These are phyloP conservation scores for Chaetomium cochliodes DNA, from an alignment of 495 filamentous ascomycete species.

Conservation along the genomic window DNA sequence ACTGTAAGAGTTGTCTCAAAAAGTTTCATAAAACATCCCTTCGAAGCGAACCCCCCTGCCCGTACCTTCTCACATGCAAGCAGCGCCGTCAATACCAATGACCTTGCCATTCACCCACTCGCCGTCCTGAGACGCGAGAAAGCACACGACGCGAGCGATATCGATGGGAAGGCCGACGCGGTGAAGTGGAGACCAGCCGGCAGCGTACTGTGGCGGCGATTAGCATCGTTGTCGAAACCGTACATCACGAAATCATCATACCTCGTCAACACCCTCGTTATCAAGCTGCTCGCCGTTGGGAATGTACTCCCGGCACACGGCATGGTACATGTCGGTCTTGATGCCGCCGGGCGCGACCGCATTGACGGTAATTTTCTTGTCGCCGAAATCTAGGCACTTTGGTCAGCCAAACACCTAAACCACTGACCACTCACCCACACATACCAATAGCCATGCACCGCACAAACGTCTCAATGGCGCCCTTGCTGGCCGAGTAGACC, in stretches of 20 bases:
- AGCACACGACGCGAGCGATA: slow-evolving; percentile 63
- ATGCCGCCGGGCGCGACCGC: slow-evolving; percentile 65
- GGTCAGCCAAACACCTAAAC: neutral
- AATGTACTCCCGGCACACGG: slow-evolving; percentile 64
- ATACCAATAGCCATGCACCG: slow-evolving; percentile 38
- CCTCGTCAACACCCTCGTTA: slow-evolving; percentile 39
- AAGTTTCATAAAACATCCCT: neutral
- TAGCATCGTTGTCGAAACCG: neutral
- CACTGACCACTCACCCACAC: neutral
- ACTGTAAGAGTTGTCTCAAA: neutral
- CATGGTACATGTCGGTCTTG: slow-evolving; percentile 70
- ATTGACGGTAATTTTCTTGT: slow-evolving; percentile 61
- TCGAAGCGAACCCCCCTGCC: neutral
- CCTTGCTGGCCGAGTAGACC: slow-evolving; percentile 50
- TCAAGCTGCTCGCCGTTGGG: slow-evolving; percentile 53
- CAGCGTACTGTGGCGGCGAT: slow-evolving; percentile 42
- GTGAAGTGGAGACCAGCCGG: slow-evolving; percentile 57
- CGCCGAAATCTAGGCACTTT: slow-evolving; percentile 38
- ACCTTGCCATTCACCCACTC: slow-evolving; percentile 67
- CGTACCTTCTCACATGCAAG: slow-evolving; percentile 42
- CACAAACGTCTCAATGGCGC: slow-evolving; percentile 41
- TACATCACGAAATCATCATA: neutral
- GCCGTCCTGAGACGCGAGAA: slow-evolving; percentile 63
- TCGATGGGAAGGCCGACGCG: slow-evolving; percentile 63
- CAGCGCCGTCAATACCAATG: slow-evolving; percentile 48